Percentiles rank a stretch among this genome's conserved stretches.
phyloP scores from a whole-genome alignment of 306 rosid genomes.

The Cotoneaster glaucophyllus region DNA sequence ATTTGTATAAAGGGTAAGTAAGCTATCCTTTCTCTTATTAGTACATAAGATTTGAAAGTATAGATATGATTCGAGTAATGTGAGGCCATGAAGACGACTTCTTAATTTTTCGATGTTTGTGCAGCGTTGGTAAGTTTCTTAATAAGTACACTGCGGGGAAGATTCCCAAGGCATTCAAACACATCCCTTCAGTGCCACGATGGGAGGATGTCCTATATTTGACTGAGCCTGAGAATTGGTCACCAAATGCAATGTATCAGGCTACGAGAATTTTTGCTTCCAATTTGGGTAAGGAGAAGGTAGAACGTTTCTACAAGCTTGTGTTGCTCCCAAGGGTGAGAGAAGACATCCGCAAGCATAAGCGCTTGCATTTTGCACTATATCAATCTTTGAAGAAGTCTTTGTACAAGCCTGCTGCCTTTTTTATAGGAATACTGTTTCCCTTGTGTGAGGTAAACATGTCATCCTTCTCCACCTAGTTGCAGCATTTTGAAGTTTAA shows the following conservation, averaged over 20 bases:
- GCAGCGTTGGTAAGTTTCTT: conserved; percentile 67
- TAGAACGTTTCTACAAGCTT: conserved; percentile 72
- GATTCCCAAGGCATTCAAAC: conserved; percentile 76
- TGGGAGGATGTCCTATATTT: conserved; percentile 84
- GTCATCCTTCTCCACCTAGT: background rate
- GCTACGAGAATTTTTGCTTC: conserved; percentile 84
- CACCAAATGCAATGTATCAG: conserved; percentile 84
- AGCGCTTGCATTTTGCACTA: conserved; percentile 76
- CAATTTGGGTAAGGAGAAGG: conserved; percentile 64
- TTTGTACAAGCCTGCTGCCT: conserved; percentile 85
- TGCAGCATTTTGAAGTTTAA: background rate
- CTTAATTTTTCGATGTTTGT: background rate
- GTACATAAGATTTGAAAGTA: background rate
- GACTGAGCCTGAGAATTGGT: conserved; percentile 92
- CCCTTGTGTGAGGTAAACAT: conserved; percentile 77
- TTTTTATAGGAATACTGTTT: conserved; percentile 77
- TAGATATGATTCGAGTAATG: background rate
- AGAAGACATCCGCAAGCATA: conserved; percentile 71
- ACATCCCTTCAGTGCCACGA: conserved; percentile 53
- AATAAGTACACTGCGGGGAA: conserved; percentile 61
- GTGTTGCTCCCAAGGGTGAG: conserved; percentile 87
- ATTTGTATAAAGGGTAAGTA: conserved; percentile 64
- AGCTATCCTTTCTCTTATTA: background rate
- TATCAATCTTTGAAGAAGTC: conserved; percentile 82
- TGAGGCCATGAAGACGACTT: background rate